Evolutionary conservation across 257 asterid genomes (phyloP).

Genomic region (Voacanga thouarsii): DNA sequence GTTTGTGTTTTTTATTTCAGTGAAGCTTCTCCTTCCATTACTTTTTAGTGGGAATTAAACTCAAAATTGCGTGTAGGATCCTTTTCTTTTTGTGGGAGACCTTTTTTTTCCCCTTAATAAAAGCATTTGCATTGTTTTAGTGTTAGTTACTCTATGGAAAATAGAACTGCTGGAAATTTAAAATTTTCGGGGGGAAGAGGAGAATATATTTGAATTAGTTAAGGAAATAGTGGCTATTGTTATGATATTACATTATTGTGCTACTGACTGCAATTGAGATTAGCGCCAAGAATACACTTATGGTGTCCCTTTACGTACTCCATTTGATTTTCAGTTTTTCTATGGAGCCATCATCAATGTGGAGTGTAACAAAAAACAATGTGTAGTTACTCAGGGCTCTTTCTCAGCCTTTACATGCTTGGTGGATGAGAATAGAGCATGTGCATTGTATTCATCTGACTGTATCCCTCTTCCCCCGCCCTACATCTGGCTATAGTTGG

Average conservation of each 20-base stretch:
- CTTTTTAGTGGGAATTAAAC: background rate
- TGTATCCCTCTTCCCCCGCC: background rate
- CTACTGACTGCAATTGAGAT: background rate
- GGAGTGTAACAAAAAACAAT: background rate
- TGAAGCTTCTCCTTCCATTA: background rate
- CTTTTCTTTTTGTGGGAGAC: background rate
- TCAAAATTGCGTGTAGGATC: background rate
- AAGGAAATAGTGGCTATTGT: background rate
- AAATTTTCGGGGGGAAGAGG: background rate
- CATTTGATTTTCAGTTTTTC: background rate
- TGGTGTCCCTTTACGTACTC: background rate
- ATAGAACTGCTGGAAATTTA: background rate
- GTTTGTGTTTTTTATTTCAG: background rate
- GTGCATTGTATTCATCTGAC: background rate
- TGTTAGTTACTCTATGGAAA: background rate
- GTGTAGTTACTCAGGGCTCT: background rate
- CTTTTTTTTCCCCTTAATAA: background rate
- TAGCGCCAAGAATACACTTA: background rate
- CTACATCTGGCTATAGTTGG: background rate
- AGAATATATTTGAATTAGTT: background rate
- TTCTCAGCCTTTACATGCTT: background rate
- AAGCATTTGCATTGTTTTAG: background rate
- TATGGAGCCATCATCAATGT: background rate
- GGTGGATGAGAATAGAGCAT: background rate
- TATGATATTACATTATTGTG: background rate